Conservation (phyloP, 345 rosid genomes). For the Eucalyptus urophylla region DNA sequence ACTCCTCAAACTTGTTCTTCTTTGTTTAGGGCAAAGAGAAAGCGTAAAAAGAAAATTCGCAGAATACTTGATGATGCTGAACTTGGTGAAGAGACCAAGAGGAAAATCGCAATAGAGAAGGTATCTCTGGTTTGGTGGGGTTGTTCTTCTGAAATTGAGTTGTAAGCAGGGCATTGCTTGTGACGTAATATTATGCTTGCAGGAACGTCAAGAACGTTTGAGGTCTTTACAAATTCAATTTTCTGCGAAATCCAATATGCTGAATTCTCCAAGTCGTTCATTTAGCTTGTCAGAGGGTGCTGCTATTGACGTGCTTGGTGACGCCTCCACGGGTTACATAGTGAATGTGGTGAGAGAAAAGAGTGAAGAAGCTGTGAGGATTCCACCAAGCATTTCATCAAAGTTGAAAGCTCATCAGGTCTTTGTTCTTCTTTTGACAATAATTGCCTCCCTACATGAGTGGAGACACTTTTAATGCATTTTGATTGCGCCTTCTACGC, state of each 20-base stretch:
- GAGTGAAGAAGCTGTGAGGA: slow-evolving; percentile 89
- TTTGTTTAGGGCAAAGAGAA: slow-evolving; percentile 49
- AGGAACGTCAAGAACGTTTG: slow-evolving; percentile 98
- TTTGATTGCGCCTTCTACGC: background rate
- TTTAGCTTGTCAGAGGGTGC: slow-evolving; percentile 50
- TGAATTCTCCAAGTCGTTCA: slow-evolving; percentile 24
- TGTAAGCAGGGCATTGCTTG: background rate
- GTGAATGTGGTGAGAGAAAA: slow-evolving; percentile 97
- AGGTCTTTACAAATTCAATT: slow-evolving; percentile 68
- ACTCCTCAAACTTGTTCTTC: background rate
- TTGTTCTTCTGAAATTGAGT: background rate
- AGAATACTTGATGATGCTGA: slow-evolving; percentile 96
- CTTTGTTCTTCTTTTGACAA: background rate
- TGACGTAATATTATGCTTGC: slow-evolving; percentile 4
- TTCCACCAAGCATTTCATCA: slow-evolving; percentile 78
- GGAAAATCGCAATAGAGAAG: slow-evolving; percentile 98
- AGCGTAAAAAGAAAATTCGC: slow-evolving; percentile 74
- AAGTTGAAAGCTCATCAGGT: slow-evolving; percentile 98
- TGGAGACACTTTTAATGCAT: background rate
- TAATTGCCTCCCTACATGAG: background rate
- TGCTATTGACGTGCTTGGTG: slow-evolving; percentile 70
- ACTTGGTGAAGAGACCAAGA: slow-evolving; percentile 94
- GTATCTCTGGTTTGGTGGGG: slow-evolving; percentile 13
- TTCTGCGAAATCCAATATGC: slow-evolving; percentile 50
- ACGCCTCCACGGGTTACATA: slow-evolving; percentile 68